Base-by-base conservation (phyloP, 352 stramenopile genomes). In the Globisporangium emineosum region DNA sequence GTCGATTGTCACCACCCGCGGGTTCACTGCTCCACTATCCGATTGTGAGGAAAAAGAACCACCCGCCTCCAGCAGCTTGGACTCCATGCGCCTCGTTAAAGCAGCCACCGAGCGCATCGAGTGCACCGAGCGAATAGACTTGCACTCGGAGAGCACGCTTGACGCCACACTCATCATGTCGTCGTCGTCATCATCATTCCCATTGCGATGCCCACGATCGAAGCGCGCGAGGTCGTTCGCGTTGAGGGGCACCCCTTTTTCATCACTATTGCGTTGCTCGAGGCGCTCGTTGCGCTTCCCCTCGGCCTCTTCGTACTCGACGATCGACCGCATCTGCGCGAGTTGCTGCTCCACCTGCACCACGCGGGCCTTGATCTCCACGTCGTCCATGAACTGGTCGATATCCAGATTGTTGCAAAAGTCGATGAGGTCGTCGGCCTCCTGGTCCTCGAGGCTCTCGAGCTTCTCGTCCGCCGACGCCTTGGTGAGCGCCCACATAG, bases 331-430 rank as follows among this genome's bases (percentile, higher is more conserved):
- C 30, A 98, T 71, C 62, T 96, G 90, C 27, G 82, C 77, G 53
- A 98, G 81, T 50, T 97, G 85, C 65, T 97, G 81, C 70, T 97
- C 91, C 17, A 99, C 80, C 63, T 94, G 86, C 32, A 75, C 77
- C 12, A 96, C 78, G 21, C 81, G 79, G 5, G 83, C 84, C 55
- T 94, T 96, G 67, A 93, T 75, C 69, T 96, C 84, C 19, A 94
- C 76, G 57, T 98, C 94, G 70, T 96, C 81, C 73, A 97, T 93
- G 77, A 98, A 98, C 77, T 96, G 86, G 71, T 98, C 94, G 56
- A 97, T 93, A 66, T 98, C 87, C 9, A 98, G 74, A 49, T 93
- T 89, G 61, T 97, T 91, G 30, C 90, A 93, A 75, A 98, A 99
- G 25, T 93, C 82, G 17, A 99, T 86, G 33, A 99, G 77, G 35